phyloP scores from a whole-genome alignment of 2,329 filamentous ascomycete genomes.

The Fusarium nygamai region DNA sequence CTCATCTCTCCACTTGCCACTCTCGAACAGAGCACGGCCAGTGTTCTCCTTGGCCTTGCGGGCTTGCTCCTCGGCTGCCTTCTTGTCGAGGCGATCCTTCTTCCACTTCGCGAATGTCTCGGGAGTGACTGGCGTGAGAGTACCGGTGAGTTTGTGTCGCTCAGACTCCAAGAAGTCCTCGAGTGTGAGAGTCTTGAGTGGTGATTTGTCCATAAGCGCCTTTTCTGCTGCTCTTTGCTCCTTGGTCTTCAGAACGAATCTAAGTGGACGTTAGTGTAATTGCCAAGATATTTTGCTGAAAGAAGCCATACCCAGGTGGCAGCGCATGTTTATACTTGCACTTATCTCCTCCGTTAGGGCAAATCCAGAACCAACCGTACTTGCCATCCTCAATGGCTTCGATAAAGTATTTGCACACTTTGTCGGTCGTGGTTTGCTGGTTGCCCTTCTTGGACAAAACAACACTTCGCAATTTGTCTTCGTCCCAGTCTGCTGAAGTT shows the following conservation, averaged over 20 bases:
- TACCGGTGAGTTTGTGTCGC: conserved; percentile 92
- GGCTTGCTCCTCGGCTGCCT: conserved; percentile 91
- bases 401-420: conserved; percentile 99
- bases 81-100: conserved; percentile 92
- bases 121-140: conserved; percentile 89
- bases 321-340: conserved; percentile 99
- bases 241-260: conserved; percentile 96
- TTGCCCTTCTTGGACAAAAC: conserved; percentile 98
- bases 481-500: conserved; percentile 96
- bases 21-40: conserved; percentile 93
- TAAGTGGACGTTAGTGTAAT: conserved; percentile 52
- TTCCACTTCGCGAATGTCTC: conserved; percentile 98
- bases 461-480: conserved; percentile 91
- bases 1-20: conserved; percentile 86
- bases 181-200: conserved; percentile 90
- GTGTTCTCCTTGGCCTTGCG: conserved; percentile 94
- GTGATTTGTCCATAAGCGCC: conserved; percentile 93
- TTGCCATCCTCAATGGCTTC: conserved; percentile 97
- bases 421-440: conserved; percentile 93
- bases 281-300: background rate
- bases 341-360: conserved; percentile 94
- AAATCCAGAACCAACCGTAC: conserved; percentile 99
- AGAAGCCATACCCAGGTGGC: conserved; percentile 81
- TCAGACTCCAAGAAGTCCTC: conserved; percentile 98
- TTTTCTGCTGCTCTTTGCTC: conserved; percentile 97